phyloP scores from a whole-genome alignment of 768 basidiomycete species.

The Boletus vermiculosoides region DNA sequence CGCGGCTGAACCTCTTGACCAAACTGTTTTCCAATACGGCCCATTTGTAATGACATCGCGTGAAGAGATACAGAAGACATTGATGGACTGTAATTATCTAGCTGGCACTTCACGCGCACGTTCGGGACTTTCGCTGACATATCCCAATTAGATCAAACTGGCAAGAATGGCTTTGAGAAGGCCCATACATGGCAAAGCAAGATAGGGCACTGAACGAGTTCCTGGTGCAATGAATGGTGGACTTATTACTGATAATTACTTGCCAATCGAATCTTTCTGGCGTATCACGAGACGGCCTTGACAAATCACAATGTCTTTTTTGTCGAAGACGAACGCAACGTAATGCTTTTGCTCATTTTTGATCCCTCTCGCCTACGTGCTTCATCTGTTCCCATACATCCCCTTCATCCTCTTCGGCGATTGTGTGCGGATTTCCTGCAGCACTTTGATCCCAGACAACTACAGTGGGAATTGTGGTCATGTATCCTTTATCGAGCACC shows the following conservation, averaged over 20 bases:
- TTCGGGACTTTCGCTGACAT: constrained; percentile 3
- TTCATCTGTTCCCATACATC: constrained; percentile 72
- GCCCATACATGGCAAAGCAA: constrained; percentile 85
- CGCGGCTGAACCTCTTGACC: constrained; percentile 86
- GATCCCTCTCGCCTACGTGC: constrained; percentile 42
- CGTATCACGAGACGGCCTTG: not conserved
- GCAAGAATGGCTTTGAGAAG: constrained; percentile 87
- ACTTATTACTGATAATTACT: not conserved
- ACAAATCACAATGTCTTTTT: not conserved
- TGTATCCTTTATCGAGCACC: constrained; percentile 61
- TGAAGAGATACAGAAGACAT: constrained; percentile 78
- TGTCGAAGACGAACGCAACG: not conserved
- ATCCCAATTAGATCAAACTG: constrained; percentile 55
- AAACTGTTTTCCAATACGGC: constrained; percentile 83
- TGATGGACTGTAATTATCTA: constrained; percentile 66
- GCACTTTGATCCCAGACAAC: constrained; percentile 59
- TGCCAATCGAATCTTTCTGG: not conserved
- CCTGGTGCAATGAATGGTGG: not conserved
- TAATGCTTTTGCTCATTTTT: constrained; percentile 16
- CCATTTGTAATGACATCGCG: constrained; percentile 84
- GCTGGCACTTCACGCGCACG: not conserved
- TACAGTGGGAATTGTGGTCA: constrained; percentile 60
- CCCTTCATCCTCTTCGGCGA: constrained; percentile 44
- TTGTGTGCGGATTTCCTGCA: constrained; percentile 13
- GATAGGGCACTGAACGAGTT: constrained; percentile 47